Evolutionary conservation across 495 filamentous ascomycete genomes (phyloP), one percentile per base, ranked within the genome.

Genomic region (Aspergillus biplanus): DNA sequence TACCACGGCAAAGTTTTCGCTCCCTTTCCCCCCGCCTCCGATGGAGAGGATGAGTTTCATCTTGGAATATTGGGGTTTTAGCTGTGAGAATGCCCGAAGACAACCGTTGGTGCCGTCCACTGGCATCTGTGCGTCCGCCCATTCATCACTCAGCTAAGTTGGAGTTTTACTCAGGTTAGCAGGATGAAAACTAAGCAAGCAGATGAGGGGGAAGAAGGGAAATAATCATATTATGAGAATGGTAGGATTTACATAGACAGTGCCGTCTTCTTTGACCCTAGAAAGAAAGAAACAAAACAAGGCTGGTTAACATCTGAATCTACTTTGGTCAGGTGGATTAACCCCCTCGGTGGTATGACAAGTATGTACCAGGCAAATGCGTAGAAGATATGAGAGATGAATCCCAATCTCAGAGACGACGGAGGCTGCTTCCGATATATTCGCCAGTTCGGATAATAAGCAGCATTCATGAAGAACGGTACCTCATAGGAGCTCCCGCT

Each of bases 401-500:
- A 81, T 34, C 81, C 83, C 68, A 88, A 82, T 73, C 91, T 89
- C 62, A 97, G 75, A 15, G 87, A 87, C 0, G 89, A 92, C 2
- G 93, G 93, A 21, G 91, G 87, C 64, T 92, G 87, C 68, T 90
- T 85, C 59, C 82, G 82, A 73, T 95, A 94, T 35, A 94, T 85
- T 52, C 88, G 81, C 84, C 89, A 91, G 73, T 95, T 96, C 4
- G 92, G 92, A 79, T 93, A 96, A 75, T 95, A 96, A n/a, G 91
- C 89, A 21, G 89, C 92, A 74, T 96, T 96, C 34, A 73, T 64
- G 70, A 72, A 82, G 55, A 80, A 70, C 27, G 78, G 78, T 27
- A 82, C 72, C 44, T 82, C 72, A 39, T 75, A 75, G 11, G 71
- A 74, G 60, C 55, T 70, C 46, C 66, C 67, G 58, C 71, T 65